These are phyloP conservation scores for Arxiozyma bovina DNA, from an alignment of 1,139 yeast genomes.

Conservation along the genomic window DNA sequence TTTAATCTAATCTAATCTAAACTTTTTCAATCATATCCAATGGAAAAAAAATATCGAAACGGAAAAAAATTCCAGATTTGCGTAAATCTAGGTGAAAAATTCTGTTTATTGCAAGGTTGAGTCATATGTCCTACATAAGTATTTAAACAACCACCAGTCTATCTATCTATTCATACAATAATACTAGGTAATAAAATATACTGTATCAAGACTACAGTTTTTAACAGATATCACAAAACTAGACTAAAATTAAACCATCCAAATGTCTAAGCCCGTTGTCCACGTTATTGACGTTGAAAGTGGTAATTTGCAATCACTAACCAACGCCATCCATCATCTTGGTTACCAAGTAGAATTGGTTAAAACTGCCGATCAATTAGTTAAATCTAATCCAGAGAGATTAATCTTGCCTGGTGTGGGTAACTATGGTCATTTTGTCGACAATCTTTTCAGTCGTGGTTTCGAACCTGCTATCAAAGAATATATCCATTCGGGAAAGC, in stretches of 20 bases:
- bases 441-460: constrained; percentile 51
- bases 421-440: constrained; percentile 86
- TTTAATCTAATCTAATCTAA: no score
- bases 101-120: no score
- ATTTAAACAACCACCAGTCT: no score
- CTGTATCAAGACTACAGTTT: no score
- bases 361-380: constrained; percentile 36
- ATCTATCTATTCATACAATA: no score
- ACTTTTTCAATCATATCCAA: no score
- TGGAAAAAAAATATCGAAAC: no score
- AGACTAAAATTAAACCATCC: background rate
- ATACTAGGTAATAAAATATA: no score
- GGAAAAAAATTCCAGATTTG: no score
- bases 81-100: no score
- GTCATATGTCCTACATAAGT: no score
- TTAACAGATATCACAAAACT: no score
- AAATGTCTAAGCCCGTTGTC: constrained; percentile 33
- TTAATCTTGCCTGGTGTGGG: constrained; percentile 91
- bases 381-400: constrained; percentile 41
- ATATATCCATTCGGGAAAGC: constrained; percentile 65
- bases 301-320: constrained; percentile 83
- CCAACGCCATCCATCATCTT: constrained; percentile 71
- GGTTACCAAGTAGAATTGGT: constrained; percentile 60
- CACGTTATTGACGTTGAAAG: constrained; percentile 90
- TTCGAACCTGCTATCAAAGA: constrained; percentile 56